Conservation (phyloP, 1,284 basidiomycete genomes). For the Leccinum variabile region DNA sequence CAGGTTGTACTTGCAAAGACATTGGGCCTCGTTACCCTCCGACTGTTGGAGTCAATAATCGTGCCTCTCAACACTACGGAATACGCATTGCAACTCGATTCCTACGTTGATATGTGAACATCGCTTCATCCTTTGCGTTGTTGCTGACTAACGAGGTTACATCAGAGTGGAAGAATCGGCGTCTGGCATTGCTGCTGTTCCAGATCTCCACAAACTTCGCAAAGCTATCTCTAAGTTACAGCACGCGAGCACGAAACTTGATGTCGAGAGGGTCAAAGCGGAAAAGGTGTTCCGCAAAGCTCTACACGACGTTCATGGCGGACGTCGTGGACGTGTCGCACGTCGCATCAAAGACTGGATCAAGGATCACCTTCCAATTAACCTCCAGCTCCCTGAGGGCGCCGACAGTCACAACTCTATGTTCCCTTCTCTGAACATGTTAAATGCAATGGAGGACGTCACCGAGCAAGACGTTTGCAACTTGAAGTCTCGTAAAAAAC, state of each 20-base stretch:
- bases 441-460: slow-evolving; percentile 2
- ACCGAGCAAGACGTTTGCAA: slow-evolving; percentile 7
- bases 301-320: slow-evolving; percentile 29
- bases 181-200: slow-evolving; percentile 28
- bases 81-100: slow-evolving; percentile 63
- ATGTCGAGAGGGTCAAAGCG: slow-evolving; percentile 45
- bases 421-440: slow-evolving; percentile 7
- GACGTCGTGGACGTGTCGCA: background rate
- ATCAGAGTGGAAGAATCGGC: slow-evolving; percentile 50
- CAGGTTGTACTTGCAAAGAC: slow-evolving; percentile 64
- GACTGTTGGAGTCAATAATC: slow-evolving; percentile 59
- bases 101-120: slow-evolving; percentile 57
- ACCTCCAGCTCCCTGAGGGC: slow-evolving; percentile 10
- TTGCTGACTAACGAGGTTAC: slow-evolving; percentile 6
- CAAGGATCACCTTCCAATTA: slow-evolving; percentile 31
- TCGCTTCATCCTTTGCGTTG: background rate
- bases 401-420: slow-evolving; percentile 19
- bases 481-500: slow-evolving; percentile 1
- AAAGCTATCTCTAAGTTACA: slow-evolving; percentile 52
- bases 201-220: slow-evolving; percentile 50
- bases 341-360: slow-evolving; percentile 25
- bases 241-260: slow-evolving; percentile 52
- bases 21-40: slow-evolving; percentile 61
- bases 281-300: slow-evolving; percentile 39
- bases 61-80: slow-evolving; percentile 78